Evolutionary conservation across 345 rosid genomes (phyloP), one percentile per base, ranked within the genome.

Genomic region (Eucalyptus sideroxylon): DNA sequence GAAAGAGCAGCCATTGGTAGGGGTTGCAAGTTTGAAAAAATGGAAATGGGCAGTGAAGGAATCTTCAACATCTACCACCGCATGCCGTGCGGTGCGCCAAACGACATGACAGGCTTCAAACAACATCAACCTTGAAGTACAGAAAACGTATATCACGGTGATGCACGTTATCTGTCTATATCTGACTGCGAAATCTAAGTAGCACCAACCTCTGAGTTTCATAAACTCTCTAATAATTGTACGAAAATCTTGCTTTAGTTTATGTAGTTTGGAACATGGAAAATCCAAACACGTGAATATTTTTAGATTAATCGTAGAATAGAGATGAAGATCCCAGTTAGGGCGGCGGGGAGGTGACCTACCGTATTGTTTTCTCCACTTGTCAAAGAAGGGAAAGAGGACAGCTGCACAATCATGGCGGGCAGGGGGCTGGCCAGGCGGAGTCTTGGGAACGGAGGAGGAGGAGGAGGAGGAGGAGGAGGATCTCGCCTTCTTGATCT

Each of bases 351-450:
- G 24, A 34, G 81, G 44, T 9, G 42, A 31, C 10, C 19, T 93
- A 94, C 94, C 93, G 26, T 92, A 92, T 47, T 85, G 85, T 31
- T 86, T 92, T 86, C 85, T 92, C 95, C 94, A 94, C 23, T 90
- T 88, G 86, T 90, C 82, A 59, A 92, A 87, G 50, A 90, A 91
- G 27, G 94, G 94, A 50, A 92, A 93, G 56, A 93, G 90, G 47
- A 45, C 34, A 45, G 93, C 80, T 53, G 86, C 87, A 56, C 91
- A 90, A 51, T 94, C 88, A 90, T 93, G 95, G 89, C 47, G 16
- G 40, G 83, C 19, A 10, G 88, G 89, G 17, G 87, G 24, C n/a
- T 89, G 88, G 23, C 45, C 83, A 11, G 65, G 44, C 40, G 16
- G 27, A 34, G 81, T 69, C 81, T 8, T 16, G 42, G 81, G 44